These are phyloP conservation scores for Lyophyllum decastes DNA, from an alignment of 768 basidiomycete genomes.

Conservation along the genomic window DNA sequence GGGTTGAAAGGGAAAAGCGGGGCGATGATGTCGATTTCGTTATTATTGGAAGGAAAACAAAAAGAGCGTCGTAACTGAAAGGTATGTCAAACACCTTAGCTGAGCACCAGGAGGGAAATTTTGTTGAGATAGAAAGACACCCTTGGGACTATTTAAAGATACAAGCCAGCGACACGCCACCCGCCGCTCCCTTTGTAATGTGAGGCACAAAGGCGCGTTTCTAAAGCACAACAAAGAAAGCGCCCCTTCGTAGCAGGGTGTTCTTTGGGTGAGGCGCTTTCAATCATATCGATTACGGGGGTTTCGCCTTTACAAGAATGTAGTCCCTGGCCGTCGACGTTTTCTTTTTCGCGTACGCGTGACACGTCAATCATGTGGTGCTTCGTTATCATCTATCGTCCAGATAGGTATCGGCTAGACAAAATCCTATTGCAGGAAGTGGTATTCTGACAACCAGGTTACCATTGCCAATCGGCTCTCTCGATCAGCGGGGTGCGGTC, in stretches of 20 bases:
- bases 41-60: not conserved
- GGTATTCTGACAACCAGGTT: no score
- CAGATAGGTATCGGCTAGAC: no score
- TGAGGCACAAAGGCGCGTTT: not conserved
- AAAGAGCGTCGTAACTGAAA: not conserved
- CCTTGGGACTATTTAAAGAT: not conserved
- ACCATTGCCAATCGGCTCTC: no score
- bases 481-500: not conserved
- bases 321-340: no score
- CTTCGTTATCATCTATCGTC: no score
- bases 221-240: not conserved
- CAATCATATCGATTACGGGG: no score
- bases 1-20: not conserved
- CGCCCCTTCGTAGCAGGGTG: not conserved
- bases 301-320: no score
- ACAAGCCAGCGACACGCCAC: not conserved
- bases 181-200: not conserved
- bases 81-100: constrained; percentile 6
- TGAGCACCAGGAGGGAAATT: not conserved
- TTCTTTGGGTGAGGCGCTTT: no score
- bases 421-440: no score
- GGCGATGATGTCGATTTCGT: not conserved
- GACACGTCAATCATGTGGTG: no score
- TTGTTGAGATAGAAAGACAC: not conserved
- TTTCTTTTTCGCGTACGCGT: not conserved